phyloP scores from a whole-genome alignment of 768 basidiomycete genomes.

The Pisolithus orientalis region DNA sequence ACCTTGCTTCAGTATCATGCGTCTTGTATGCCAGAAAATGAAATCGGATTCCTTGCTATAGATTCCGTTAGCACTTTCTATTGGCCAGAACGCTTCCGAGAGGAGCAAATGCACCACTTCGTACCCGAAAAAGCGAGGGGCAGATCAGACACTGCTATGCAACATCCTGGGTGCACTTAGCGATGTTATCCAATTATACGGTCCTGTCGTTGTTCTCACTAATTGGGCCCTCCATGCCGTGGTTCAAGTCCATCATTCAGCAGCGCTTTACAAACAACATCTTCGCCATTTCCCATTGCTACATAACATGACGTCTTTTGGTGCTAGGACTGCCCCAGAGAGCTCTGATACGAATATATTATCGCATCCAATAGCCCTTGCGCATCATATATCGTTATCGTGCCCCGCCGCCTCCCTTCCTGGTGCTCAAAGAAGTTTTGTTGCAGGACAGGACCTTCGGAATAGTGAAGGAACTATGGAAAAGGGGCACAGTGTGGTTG shows the following conservation, averaged over 20 bases:
- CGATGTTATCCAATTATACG: conserved; percentile 40
- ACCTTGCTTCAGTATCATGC: conserved; percentile 52
- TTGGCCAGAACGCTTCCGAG: conserved; percentile 67
- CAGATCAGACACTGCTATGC: conserved; percentile 28
- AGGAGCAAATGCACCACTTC: conserved; percentile 43
- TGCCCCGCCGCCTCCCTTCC: conserved; percentile 12
- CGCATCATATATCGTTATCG: conserved; percentile 36
- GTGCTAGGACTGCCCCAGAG: conserved; percentile 6
- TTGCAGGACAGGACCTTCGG: conserved; percentile 11
- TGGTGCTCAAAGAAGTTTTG: conserved; percentile 11
- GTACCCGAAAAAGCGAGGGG: conserved; percentile 4
- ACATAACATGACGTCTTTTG: conserved; percentile 8
- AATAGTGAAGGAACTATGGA: conserved; percentile 14
- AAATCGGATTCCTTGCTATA: conserved; percentile 61
- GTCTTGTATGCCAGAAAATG: conserved; percentile 40
- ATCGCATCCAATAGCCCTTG: conserved; percentile 26
- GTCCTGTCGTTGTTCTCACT: conserved; percentile 48
- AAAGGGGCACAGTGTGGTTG: conserved; percentile 15
- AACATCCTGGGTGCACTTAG: conserved; percentile 46
- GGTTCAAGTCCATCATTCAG: conserved; percentile 4
- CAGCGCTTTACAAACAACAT: conserved; percentile 44
- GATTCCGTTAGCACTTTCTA: conserved; percentile 76
- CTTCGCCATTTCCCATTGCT: conserved; percentile 39
- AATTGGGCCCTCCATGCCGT: conserved; percentile 50
- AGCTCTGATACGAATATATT: conserved; percentile 8